Evolutionary conservation across 2,329 filamentous ascomycete genomes (phyloP), one percentile per base, ranked within the genome.

Genomic region (Penicillium capsulatum): DNA sequence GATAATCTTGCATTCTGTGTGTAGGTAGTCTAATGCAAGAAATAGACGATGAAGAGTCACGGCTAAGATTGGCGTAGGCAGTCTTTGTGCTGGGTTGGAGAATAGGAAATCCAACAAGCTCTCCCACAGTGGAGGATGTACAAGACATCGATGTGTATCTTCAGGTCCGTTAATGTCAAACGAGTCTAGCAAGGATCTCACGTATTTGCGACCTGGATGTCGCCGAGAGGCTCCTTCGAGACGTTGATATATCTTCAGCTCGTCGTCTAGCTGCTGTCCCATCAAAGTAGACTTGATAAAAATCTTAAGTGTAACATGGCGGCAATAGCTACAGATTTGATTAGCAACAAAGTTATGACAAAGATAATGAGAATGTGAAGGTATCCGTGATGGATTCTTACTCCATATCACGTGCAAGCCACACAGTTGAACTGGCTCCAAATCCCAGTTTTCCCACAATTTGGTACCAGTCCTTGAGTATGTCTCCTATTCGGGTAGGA

Each of bases 111-210:
- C 47, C 30, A 57, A 39, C 0, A 69, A 50, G 53, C 63, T 74
- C 34, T 72, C 67, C 57, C 64, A 69, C 15, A 74, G 57, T 9
- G 67, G 70, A 6, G 57, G 59, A 55, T 66, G 64, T 5, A 68
- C 58, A 7, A 69, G 58, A 27, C 63, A 68, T 32, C 39, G 47
- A 48, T 67, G 61, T 28, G 47, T 49, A 7, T 61, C 57, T 15
- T 55, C 20, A 7, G 56, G 54, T 3, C 58, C 59, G 7, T 52
- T 30, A 19, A 68, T 39, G 11, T 60, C 30, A 41, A 69, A 69
- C 1, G 54, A 41, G 34, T 67, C 60, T n/a, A 63, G 55, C 19
- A 66, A 41, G 0, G 46, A 45, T 30, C 65, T 55, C 5, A 70
- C 43, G 8, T 43, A 42, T 4, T 45, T 42, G 10, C 47, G 52